Conservation (phyloP, 306 rosid species). For the Prunus dulcis region DNA sequence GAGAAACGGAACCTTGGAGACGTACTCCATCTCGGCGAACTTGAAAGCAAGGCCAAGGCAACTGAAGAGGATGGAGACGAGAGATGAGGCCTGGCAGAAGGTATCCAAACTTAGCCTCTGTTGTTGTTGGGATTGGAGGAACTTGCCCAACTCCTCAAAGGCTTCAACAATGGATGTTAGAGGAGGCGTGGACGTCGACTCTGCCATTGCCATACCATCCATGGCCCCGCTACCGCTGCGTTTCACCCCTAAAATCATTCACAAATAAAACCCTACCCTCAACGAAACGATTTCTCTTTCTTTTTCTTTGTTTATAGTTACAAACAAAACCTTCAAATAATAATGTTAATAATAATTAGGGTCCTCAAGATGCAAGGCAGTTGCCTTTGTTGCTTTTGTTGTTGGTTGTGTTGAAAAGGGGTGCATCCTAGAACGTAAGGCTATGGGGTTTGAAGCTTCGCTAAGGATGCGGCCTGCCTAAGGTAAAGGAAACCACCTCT, state of each 20-base stretch:
- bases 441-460: slow-evolving; percentile 18
- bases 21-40: slow-evolving; percentile 89
- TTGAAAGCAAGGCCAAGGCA: slow-evolving; percentile 91
- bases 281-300: no score
- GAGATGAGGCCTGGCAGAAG: slow-evolving; percentile 63
- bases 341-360: no score
- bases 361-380: no score
- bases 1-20: slow-evolving; percentile 56
- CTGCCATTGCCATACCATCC: slow-evolving; percentile 7
- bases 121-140: slow-evolving; percentile 8
- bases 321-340: no score
- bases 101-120: slow-evolving; percentile 41
- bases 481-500: neutral
- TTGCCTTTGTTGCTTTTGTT: neutral
- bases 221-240: slow-evolving; percentile 1
- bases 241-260: slow-evolving; percentile 11
- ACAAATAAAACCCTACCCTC: neutral
- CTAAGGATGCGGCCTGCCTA: slow-evolving; percentile 35
- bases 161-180: slow-evolving; percentile 69
- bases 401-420: neutral
- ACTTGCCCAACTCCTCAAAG: slow-evolving; percentile 50
- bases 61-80: slow-evolving; percentile 67
- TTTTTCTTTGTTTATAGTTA: no score
- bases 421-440: slow-evolving; percentile 4
- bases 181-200: slow-evolving; percentile 32